Conservation (phyloP, 192 early-diverging fungal species). For the Linnemannia elongata region DNA sequence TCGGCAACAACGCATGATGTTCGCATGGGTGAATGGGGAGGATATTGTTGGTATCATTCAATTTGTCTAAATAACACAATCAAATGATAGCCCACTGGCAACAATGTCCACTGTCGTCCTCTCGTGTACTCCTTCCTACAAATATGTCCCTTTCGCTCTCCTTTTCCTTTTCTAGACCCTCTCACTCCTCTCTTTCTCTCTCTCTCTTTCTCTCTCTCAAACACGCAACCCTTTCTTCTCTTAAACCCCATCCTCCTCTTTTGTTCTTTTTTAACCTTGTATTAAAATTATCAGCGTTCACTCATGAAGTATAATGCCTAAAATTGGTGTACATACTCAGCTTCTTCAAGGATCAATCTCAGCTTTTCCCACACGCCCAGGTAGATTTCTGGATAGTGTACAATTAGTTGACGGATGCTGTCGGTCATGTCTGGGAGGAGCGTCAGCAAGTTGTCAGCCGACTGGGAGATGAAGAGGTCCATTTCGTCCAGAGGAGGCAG, state of each 20-base stretch:
- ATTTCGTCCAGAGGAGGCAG: constrained; percentile 41
- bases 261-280: neutral
- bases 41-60: neutral
- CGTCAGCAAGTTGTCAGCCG: constrained; percentile 33
- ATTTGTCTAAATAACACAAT: neutral
- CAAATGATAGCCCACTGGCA: too few relatives aligned
- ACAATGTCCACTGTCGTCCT: too few relatives aligned
- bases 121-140: too few relatives aligned
- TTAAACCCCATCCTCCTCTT: neutral
- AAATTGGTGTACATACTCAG: constrained; percentile 30
- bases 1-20: neutral
- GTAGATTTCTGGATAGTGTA: constrained; percentile 41
- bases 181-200: neutral
- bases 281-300: neutral
- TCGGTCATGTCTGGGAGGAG: constrained; percentile 46
- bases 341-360: constrained; percentile 30
- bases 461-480: constrained; percentile 43
- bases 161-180: neutral
- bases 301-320: neutral
- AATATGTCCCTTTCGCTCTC: neutral
- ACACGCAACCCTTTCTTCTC: too few relatives aligned
- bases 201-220: neutral
- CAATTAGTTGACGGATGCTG: constrained; percentile 31
- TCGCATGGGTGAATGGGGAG: neutral
- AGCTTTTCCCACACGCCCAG: constrained; percentile 43